These are phyloP conservation scores for Waltergamsia citrina DNA, from an alignment of 2,329 filamentous ascomycete species.

Conservation along the genomic window DNA sequence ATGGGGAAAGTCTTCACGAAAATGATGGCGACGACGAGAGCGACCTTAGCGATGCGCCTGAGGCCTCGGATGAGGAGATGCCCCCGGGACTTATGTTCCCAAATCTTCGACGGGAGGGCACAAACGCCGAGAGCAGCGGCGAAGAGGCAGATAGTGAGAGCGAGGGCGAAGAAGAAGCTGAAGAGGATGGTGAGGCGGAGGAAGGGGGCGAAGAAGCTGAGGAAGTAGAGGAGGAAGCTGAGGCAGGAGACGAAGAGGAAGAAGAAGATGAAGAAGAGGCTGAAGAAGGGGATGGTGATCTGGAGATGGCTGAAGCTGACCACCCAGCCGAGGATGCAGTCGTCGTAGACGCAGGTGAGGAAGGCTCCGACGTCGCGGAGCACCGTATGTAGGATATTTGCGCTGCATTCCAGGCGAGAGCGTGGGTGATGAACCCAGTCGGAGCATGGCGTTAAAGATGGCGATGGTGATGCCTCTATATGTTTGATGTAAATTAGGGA, in stretches of 20 bases:
- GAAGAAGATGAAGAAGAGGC: constrained; percentile 9
- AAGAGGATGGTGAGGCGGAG: constrained; percentile 11
- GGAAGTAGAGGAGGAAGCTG: constrained; percentile 7
- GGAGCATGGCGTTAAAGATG: too few species aligned
- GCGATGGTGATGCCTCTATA: too few species aligned
- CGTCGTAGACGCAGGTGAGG: too few species aligned
- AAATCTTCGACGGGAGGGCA: constrained; percentile 24
- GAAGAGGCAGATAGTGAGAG: constrained; percentile 25
- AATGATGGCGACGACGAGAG: constrained; percentile 51
- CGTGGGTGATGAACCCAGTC: too few species aligned
- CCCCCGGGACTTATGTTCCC: constrained; percentile 44
- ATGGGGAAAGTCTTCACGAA: constrained; percentile 15
- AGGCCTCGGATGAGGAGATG: constrained; percentile 48
- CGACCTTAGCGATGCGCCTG: constrained; percentile 55
- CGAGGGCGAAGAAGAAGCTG: constrained; percentile 19
- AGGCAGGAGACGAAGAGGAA: constrained; percentile 6
- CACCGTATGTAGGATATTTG: too few species aligned
- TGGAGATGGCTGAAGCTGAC: constrained; percentile 5
- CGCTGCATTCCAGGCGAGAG: too few species aligned
- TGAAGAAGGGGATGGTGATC: constrained; percentile 8
- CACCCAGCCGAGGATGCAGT: constrained; percentile 6
- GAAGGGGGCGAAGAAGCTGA: constrained; percentile 8
- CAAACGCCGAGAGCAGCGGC: constrained; percentile 20
- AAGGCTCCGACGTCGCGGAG: too few species aligned
- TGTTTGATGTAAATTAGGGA: too few species aligned